A percentile compares a stretch with the other conserved stretches of the same genome.
These are phyloP conservation scores for Conticribra weissflogii DNA, from an alignment of 108 stramenopile genomes.

Conservation along the genomic window DNA sequence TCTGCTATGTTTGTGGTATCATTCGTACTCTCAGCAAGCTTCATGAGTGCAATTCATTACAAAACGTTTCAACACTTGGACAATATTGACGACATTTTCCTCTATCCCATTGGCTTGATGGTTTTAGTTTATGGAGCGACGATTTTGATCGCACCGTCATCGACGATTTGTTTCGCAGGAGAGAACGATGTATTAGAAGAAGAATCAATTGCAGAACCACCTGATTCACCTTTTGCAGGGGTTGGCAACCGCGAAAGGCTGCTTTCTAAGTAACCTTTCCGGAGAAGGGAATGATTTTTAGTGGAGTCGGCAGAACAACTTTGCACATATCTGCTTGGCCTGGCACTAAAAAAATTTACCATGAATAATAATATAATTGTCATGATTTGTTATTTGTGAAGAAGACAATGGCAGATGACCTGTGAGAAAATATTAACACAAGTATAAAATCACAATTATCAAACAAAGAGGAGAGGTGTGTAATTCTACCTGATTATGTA, in stretches of 20 bases:
- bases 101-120: conserved; percentile 73
- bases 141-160: conserved; percentile 52
- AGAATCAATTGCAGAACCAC: background rate
- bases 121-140: conserved; percentile 66
- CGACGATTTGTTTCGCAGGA: background rate
- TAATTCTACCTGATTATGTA: no score
- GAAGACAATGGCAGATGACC: no score
- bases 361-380: no score
- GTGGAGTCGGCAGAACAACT: no score
- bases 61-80: conserved; percentile 66
- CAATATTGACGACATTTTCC: conserved; percentile 38
- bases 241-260: background rate
- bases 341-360: no score
- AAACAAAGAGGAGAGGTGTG: no score
- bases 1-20: conserved; percentile 82
- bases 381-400: no score
- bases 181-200: background rate
- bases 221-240: background rate
- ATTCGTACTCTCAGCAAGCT: conserved; percentile 72
- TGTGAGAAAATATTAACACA: no score
- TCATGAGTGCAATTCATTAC: conserved; percentile 78
- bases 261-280: no score
- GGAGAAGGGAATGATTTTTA: no score
- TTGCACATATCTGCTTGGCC: no score
- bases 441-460: no score